phyloP scores from a whole-genome alignment of 345 rosid species.

The Camelina laxa region DNA sequence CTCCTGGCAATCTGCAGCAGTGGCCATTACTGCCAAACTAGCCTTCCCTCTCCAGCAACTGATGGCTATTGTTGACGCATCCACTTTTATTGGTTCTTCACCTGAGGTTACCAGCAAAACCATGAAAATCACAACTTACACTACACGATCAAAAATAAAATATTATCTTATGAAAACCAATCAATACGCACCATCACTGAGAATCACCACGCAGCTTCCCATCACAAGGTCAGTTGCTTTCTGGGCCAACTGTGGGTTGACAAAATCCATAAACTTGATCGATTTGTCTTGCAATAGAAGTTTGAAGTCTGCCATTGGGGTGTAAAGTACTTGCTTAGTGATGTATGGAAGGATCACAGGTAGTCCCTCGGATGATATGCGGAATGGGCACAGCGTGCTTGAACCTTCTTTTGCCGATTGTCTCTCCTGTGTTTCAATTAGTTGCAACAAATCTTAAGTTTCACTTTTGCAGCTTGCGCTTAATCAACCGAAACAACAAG shows the following conservation, averaged over 20 bases:
- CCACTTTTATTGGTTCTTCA: slow-evolving; percentile 50
- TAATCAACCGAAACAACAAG: not conserved
- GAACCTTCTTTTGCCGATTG: slow-evolving; percentile 86
- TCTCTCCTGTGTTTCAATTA: slow-evolving; percentile 58
- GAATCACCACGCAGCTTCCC: slow-evolving; percentile 85
- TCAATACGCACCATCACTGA: slow-evolving; percentile 56
- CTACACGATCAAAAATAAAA: slow-evolving; percentile 1
- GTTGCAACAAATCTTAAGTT: slow-evolving; percentile 2
- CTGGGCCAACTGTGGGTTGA: slow-evolving; percentile 65
- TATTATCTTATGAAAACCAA: slow-evolving; percentile 7
- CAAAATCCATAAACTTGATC: slow-evolving; percentile 77
- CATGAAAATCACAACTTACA: not conserved
- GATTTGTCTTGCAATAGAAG: slow-evolving; percentile 84
- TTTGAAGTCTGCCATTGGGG: slow-evolving; percentile 73
- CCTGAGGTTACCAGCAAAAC: slow-evolving; percentile 32
- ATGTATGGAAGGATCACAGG: slow-evolving; percentile 89
- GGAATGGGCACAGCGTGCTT: slow-evolving; percentile 70
- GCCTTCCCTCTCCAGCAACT: slow-evolving; percentile 95
- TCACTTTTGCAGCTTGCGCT: not conserved
- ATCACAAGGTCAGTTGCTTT: slow-evolving; percentile 72
- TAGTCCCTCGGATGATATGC: slow-evolving; percentile 96
- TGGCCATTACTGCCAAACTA: slow-evolving; percentile 82
- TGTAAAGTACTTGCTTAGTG: slow-evolving; percentile 74
- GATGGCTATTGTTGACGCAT: slow-evolving; percentile 70
- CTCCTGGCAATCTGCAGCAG: slow-evolving; percentile 84